Base-by-base conservation (phyloP, 1,284 basidiomycete genomes). In the Sporisorium scitamineum region DNA sequence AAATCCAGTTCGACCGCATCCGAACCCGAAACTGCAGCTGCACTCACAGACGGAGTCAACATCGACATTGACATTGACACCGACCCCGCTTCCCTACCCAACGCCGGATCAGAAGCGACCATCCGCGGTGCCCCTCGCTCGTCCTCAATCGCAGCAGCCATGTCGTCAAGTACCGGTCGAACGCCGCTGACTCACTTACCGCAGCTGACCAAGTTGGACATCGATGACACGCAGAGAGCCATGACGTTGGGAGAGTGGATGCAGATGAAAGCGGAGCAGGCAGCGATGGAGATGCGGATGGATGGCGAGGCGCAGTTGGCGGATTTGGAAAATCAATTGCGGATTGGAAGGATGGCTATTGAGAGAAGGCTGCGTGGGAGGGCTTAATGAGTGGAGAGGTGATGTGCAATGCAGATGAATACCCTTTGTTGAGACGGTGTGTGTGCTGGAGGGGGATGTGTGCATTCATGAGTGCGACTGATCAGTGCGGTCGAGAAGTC, bases 191-290 rank as follows among this genome's bases (percentile, higher is more conserved):
- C 70, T 4, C 61, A 62, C 18, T 34, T 77, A 1, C 26, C 59
- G 6, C 59, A 69, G 27, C 42, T 79, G 29, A 39, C 56, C 4
- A 39, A 11, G 11, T 27, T 73, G 45, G 50, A 67, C 1, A 29
- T 79, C 13, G 50, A 58, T 44, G 69, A 61, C 1, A 10, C 52
- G 34, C 56, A 78, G 56, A 42, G 68, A n/a, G 20, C 22, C 1
- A 64, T 70, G 66, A 73, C 78, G 24, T 34, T 80, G 18, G 78
- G 70, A n/a, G 54, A 63, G 20, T 80, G 76, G 76, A 34, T 80
- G 24, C 61, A 75, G 52, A 34, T 44, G 26, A 65, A 80, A 45
- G 69, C 75, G 3, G 61, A 74, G 4, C 53, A 53, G 3, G 75
- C 78, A 7, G 68, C 67, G 2, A 22, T 18, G 1, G 78, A 80